Evolutionary conservation across 805 yeast species (phyloP), one percentile per base, ranked within the genome.

Genomic region (Candida ovalis): DNA sequence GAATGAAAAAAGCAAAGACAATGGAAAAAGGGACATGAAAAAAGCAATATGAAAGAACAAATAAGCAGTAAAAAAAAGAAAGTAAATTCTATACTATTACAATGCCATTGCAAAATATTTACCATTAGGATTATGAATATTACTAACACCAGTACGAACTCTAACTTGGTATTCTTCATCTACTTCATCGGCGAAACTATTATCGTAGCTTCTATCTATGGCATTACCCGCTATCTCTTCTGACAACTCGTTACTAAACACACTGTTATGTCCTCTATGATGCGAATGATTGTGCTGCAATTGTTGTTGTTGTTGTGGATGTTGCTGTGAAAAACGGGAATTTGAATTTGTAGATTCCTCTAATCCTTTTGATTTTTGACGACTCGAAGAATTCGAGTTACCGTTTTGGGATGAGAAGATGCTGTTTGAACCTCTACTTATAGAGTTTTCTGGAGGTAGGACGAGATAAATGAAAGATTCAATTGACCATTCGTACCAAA

Each of bases 401-500:
- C 28, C 28, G 10, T 30, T 30, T 12, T 30, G 35, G 15, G 35
- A 46, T 30, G 44, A 50, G 22, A 49, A 40, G 22, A 40, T 43
- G 38, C 45, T 43, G 36, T 47, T 55, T 19, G 52, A 42, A 22
- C 49, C 45, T 39, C 53, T 47, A 8, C 48, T 56, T 27, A 51
- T 17, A 8, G 54, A 44, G 5, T 46, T 47, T 15, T 54, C 58
- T n/a, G 52, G 39, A 28, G 65, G 67, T 18, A 54, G 47, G 27
- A 56, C 52, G 27, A 60, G 55, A 47, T 76, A 76, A 30, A 78
- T 68, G 56, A 73, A 81, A 4, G 77, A 69, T 56, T 81, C 84
- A 19, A 74, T 57, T 0, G 78, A 68, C 89, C 90, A 85, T 51
- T 81, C 85, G 55, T 84, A 84, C 89, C 89, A 83, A 1, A 80